Conservation (phyloP, 1,284 basidiomycete genomes). For the Naganishia albida region DNA sequence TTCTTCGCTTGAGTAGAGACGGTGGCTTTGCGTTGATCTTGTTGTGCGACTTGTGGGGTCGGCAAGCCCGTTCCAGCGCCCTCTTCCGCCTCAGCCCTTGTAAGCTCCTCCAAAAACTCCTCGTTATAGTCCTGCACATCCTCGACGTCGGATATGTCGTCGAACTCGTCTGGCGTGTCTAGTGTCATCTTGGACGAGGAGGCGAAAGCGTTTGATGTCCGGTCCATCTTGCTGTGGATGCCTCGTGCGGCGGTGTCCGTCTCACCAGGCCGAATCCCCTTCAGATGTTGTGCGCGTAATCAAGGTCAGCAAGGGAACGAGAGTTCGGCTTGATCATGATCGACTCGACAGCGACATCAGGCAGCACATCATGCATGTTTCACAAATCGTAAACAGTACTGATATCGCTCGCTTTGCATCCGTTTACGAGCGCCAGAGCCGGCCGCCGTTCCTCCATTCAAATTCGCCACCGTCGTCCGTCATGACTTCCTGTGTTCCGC, state of each 20-base stretch:
- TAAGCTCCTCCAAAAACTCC: not conserved
- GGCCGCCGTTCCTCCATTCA: not conserved
- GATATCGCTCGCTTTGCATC: constrained; percentile 1
- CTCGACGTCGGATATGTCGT: not conserved
- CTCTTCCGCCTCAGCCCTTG: constrained; percentile 2
- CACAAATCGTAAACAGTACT: constrained; percentile 11
- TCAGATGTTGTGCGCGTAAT: not conserved
- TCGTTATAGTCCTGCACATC: not conserved
- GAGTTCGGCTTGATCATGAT: no score
- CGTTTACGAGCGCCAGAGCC: not conserved
- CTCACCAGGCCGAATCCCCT: not conserved
- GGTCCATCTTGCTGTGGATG: not conserved
- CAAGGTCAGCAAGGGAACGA: not conserved
- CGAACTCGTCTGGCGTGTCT: constrained; percentile 1
- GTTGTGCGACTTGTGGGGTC: not conserved
- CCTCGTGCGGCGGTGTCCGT: not conserved
- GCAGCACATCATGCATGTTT: not conserved
- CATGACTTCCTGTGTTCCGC: no score
- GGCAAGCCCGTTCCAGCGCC: not conserved
- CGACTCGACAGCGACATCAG: not conserved
- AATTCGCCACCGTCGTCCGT: not conserved
- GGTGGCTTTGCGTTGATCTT: not conserved
- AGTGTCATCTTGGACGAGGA: constrained; percentile 2
- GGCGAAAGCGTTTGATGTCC: not conserved
- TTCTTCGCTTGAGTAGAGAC: constrained; percentile 15